These are phyloP conservation scores for Carex scoparia DNA, from an alignment of 176 grass and related monocot genomes.

Conservation along the genomic window DNA sequence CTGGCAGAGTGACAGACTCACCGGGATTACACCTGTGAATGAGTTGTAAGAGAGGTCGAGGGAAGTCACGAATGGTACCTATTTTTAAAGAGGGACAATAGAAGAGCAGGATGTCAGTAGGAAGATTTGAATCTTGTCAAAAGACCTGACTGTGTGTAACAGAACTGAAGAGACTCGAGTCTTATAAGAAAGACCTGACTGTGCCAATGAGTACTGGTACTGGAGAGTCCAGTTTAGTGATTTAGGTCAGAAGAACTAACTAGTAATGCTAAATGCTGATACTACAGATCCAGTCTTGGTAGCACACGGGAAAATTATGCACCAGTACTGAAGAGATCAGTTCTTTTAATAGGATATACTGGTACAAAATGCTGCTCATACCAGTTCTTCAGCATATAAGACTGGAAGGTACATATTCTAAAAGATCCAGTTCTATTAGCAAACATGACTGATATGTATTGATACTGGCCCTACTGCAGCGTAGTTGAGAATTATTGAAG, in stretches of 20 bases:
- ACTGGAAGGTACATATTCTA: neutral
- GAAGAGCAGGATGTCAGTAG: conserved; percentile 5
- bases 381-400: neutral
- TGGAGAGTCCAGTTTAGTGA: neutral
- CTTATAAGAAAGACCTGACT: neutral
- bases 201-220: neutral
- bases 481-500: neutral
- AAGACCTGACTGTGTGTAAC: neutral
- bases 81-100: neutral
- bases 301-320: neutral
- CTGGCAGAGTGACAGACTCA: conserved; percentile 29
- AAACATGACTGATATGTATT: neutral
- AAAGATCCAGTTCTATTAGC: neutral
- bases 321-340: neutral
- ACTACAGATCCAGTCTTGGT: neutral
- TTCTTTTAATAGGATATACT: neutral
- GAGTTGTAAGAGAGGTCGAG: conserved; percentile 71
- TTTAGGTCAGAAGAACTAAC: neutral
- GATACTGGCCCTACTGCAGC: neutral
- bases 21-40: conserved; percentile 50
- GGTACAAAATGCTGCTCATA: neutral
- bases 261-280: neutral
- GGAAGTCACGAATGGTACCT: conserved; percentile 37
- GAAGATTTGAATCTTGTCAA: neutral
- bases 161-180: neutral